Evolutionary conservation across 257 asterid species (phyloP), one percentile per base, ranked within the genome.

Genomic region (Fraxinus pennsylvanica): DNA sequence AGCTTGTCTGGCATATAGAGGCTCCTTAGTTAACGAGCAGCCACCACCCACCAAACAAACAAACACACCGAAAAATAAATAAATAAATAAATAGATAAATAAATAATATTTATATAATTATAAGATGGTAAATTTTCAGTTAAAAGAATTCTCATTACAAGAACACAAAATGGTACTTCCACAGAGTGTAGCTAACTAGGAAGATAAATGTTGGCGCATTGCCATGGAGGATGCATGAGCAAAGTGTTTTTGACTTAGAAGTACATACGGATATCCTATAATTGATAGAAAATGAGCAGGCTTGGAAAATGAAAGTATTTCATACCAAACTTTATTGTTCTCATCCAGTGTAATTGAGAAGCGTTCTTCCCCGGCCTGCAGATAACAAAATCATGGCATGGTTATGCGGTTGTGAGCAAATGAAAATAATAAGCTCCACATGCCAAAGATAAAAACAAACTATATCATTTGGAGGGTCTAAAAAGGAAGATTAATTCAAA

Each of bases 341-440:
- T 93, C 97, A 27, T 96, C 99, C 97, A 96, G 84, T 65, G 94
- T 86, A 54, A 96, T 87, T 3, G 99, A 93, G 88, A 96, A 96
- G 41, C 97, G 89, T 77, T 96, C 99, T 88, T 96, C 99, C 76
- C 99, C 99, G 17, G 96, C 98, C 98, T 94, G 92, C 72, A 72
- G 33, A 14, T 73, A 65, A 69, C 73, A 80, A 80, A 82, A 76
- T 17, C 73, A 70, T 73, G 73, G 71, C 33, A 32, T 59, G 9
- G 36, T 32, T 69, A 73, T 70, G 25, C 22, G 22, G 2, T 29
- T 6, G 7, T 19, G 54, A 13, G 74, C 25, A 47, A 68, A 29
- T 19, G 57, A 3, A 21, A 25, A 61, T 19, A 43, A n/a, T 76
- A 54, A 41, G 57, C 14, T 22, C 74, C 71, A 66, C 54, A 65